These are phyloP conservation scores for Aspergillus avenaceus DNA, from an alignment of 495 filamentous ascomycete genomes.

Conservation along the genomic window DNA sequence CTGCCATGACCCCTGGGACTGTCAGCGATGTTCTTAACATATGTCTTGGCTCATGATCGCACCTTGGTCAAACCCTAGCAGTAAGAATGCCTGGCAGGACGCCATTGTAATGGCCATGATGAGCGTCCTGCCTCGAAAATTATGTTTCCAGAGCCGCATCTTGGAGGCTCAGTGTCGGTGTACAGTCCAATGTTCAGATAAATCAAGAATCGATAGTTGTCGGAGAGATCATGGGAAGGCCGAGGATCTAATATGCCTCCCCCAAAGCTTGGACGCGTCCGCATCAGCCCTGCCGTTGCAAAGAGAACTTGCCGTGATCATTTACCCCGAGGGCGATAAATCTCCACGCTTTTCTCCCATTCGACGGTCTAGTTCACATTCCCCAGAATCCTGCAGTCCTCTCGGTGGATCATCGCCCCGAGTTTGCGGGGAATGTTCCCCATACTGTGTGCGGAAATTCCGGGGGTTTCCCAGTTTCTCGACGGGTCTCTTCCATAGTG, in stretches of 20 bases:
- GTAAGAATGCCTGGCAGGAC: slow-evolving; percentile 34
- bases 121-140: slow-evolving; percentile 19
- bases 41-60: background rate
- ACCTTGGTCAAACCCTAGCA: slow-evolving; percentile 37
- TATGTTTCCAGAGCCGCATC: slow-evolving; percentile 24
- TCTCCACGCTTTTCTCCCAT: background rate
- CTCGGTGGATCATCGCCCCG: slow-evolving; percentile 6
- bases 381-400: background rate
- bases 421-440: slow-evolving; percentile 5
- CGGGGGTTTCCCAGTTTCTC: too few species aligned
- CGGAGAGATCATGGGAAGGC: background rate
- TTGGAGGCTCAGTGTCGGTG: background rate
- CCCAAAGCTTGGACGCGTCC: background rate
- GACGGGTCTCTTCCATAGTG: too few species aligned
- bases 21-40: background rate
- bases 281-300: too few species aligned
- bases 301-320: background rate
- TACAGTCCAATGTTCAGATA: background rate
- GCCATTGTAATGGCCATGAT: slow-evolving; percentile 19
- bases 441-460: background rate
- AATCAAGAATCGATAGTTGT: background rate
- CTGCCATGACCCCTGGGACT: slow-evolving; percentile 28
- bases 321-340: background rate
- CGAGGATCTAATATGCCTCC: background rate
- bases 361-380: background rate